Evolutionary conservation across 2,329 filamentous ascomycete species (phyloP).

Genomic region (Fusarium sublunatum): DNA sequence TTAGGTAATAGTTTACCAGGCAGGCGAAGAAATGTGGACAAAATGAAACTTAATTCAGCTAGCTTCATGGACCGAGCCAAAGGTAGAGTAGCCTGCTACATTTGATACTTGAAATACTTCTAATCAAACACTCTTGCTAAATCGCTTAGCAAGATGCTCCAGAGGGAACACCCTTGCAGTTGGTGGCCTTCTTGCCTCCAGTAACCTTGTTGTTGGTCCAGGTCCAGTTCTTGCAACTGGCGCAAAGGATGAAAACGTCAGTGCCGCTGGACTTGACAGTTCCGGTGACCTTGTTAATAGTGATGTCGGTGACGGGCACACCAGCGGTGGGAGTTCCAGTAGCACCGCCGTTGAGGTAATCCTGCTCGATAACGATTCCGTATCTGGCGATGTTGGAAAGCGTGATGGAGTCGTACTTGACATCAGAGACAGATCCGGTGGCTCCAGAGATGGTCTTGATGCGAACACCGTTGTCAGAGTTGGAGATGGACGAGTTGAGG

Average conservation of each 20-base stretch:
- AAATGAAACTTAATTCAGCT: no score
- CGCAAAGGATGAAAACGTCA: slow-evolving; percentile 66
- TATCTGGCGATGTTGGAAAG: slow-evolving; percentile 57
- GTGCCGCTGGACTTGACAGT: slow-evolving; percentile 54
- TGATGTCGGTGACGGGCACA: slow-evolving; percentile 65
- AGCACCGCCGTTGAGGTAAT: slow-evolving; percentile 61
- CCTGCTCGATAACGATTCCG: slow-evolving; percentile 55
- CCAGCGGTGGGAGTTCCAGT: slow-evolving; percentile 59
- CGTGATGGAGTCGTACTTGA: slow-evolving; percentile 58
- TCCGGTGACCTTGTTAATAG: slow-evolving; percentile 57
- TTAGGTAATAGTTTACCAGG: no score
- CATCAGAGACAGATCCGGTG: slow-evolving; percentile 57
- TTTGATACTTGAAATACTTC: no score
- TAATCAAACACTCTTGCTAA: no score
- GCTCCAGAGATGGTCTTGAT: slow-evolving; percentile 62
- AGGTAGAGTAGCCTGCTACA: no score
- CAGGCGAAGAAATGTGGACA: no score
- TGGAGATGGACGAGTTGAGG: slow-evolving; percentile 59
- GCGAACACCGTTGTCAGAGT: slow-evolving; percentile 65
- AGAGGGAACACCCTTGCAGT: slow-evolving; percentile 45
- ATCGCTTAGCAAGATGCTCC: slow-evolving; percentile 40
- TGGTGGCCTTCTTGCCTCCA: slow-evolving; percentile 58
- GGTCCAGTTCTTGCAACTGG: slow-evolving; percentile 62
- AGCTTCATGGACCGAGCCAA: no score
- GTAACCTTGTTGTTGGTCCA: slow-evolving; percentile 62